A percentile compares a stretch with the other conserved stretches of the same genome.
phyloP scores from a whole-genome alignment of 257 asterid species.

The Handroanthus guayacan region DNA sequence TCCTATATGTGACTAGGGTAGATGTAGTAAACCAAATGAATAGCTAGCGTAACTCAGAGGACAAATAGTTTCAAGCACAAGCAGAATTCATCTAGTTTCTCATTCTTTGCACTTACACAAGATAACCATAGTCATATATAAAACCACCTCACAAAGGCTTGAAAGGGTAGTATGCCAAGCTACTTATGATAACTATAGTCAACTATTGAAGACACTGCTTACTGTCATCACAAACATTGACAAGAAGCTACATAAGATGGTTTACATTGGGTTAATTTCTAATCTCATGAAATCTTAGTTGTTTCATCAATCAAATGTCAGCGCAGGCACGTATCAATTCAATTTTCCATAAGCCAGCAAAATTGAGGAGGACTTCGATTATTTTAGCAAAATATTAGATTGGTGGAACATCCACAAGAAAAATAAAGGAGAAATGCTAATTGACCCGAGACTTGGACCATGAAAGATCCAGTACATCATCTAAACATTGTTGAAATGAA shows the following conservation, averaged over 20 bases:
- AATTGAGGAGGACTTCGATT: constrained; percentile 8
- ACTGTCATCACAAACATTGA: background rate
- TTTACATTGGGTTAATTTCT: too few relatives aligned
- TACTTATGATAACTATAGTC: constrained; percentile 12
- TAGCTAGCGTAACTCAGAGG: constrained; percentile 5
- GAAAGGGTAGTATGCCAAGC: background rate
- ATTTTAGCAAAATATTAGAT: constrained; percentile 2
- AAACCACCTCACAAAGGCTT: background rate
- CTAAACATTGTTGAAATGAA: constrained; percentile 84
- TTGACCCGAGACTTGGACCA: constrained; percentile 99
- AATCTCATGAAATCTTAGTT: too few relatives aligned
- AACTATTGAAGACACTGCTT: constrained; percentile 4
- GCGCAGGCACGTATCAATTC: background rate
- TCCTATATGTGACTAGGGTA: background rate
- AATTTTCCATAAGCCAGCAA: background rate
- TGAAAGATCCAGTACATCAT: constrained; percentile 93
- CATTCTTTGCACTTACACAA: background rate
- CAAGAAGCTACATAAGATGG: too few relatives aligned
- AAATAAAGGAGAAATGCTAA: constrained; percentile 25
- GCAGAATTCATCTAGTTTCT: background rate
- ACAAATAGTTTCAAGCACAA: background rate
- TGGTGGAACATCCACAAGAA: constrained; percentile 18
- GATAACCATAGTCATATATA: background rate
- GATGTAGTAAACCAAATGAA: constrained; percentile 9
- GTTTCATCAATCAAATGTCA: background rate